Evolutionary conservation across 2,329 filamentous ascomycete species (phyloP), one percentile per base, ranked within the genome.

Genomic region (Ophiostoma montium): DNA sequence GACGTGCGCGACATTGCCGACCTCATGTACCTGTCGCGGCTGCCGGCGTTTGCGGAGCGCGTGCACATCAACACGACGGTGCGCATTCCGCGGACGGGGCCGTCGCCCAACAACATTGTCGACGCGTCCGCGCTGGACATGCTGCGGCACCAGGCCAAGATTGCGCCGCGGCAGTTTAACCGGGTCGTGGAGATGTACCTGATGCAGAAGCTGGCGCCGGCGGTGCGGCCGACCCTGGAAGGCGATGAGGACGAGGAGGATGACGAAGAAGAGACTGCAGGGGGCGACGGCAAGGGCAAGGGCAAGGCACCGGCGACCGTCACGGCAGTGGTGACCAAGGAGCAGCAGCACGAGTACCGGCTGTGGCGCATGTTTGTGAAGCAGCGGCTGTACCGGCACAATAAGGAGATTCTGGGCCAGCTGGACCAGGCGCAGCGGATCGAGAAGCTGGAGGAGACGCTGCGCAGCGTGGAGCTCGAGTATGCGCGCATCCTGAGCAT

Each of bases 291-390:
- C 41, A 51, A 54, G 11, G 47, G 41, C 43, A 56, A 55, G 45
- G 44, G 27, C 27, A 52, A 50, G 52, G 13, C 21, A 13, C 58
- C 35, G 8, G 13, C 43, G 16, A 12, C 55, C 57, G 10, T 30
- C 56, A 39, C 59, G n/a, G n/a, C 23, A 27, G 8, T 57, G 39
- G 58, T 73, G 1, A 73, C 72, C 3, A 72, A 74, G 50, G 69
- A 69, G 41, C 74, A 83, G 55, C 72, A 78, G 55, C 71, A 80
- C 23, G 70, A 74, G 46, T 84, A 84, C 61, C 75, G 72, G 54
- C 72, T 86, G 41, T 94, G 84, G 84, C 70, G 80, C 30, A 63
- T 90, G 21, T 69, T 86, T 38, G 77, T 82, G n/a, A 92, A 92
- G 66, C 76, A 85, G 58, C 70, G 86, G 33, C 68, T 94, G 4